Base-by-base conservation (phyloP, 2,329 filamentous ascomycete species). In the Seiridium cupressi region DNA sequence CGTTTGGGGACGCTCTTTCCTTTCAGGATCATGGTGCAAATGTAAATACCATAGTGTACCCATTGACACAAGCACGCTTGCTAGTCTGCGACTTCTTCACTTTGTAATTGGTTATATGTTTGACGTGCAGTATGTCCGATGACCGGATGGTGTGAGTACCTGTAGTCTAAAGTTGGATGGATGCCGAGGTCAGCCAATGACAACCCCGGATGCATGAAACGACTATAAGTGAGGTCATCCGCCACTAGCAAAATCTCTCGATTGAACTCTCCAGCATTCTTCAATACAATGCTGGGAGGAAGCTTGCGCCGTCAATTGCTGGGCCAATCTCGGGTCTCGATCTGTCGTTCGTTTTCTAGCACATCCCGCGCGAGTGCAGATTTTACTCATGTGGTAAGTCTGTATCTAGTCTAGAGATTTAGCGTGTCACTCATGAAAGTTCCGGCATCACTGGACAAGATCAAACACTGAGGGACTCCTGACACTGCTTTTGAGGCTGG, bases 371-470 rank as follows among this genome's bases (percentile, higher is more conserved):
- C 51, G 6, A 64, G 59, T 47, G 68, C 70, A 5, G 73, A 76
- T 64, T 76, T 75, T 53, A 73, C 70, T 18, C 72, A 76, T 66
- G 73, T 73, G 53, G 74, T 75, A 64, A 67, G 72, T 71, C 11
- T 13, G 7, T 42, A 42, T 42, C 38, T 42, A 26, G 18, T 26
- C 18, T 26, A 26, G 18, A 26, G 18, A 26, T 26, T 26, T 26
- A 26, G 18, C 18, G 18, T 26, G 18, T 26, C 18, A 26, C 18
- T 26, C 18, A 26, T 26, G 18, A 26, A 26, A 26, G 18, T 26
- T 26, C 18, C 18, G 18, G 18, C 18, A 26, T 26, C 18, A 26
- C 18, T 26, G 18, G 18, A 26, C 18, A 26, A 26, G 18, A 26
- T 26, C 18, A 26, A 26, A 26, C 18, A 7, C 26, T 13, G 44